Conservation (phyloP, 345 rosid species). For the Camelina hispida region DNA sequence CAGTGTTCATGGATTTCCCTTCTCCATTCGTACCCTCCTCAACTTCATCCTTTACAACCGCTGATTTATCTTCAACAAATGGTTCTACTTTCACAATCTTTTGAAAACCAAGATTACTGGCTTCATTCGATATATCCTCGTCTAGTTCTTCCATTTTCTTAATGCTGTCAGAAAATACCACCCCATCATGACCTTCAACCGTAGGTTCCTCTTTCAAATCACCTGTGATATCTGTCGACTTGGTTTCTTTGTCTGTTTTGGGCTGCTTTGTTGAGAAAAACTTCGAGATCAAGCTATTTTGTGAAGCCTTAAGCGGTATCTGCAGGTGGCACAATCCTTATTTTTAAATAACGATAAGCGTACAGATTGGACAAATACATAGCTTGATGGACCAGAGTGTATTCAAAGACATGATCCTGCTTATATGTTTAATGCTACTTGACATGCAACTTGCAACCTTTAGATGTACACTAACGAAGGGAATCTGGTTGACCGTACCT, state of each 20-base stretch:
- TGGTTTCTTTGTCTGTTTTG: constrained; percentile 51
- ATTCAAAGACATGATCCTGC: background rate
- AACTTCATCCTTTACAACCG: constrained; percentile 19
- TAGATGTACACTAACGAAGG: constrained; percentile 14
- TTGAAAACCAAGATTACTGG: constrained; percentile 6
- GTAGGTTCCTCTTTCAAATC: constrained; percentile 44
- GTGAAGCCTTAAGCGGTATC: constrained; percentile 60
- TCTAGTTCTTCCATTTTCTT: constrained; percentile 14
- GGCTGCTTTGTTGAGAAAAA: constrained; percentile 64
- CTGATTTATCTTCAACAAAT: constrained; percentile 9
- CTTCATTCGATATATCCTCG: constrained; percentile 20
- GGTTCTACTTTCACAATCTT: constrained; percentile 33
- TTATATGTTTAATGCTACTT: background rate
- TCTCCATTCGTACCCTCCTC: constrained; percentile 23
- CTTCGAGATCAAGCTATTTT: constrained; percentile 66
- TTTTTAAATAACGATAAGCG: background rate
- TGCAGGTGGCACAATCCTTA: constrained; percentile 42
- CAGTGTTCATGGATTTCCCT: background rate
- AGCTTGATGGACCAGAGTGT: background rate
- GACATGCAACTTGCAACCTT: constrained; percentile 4
- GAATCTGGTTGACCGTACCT: constrained; percentile 51
- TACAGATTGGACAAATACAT: background rate
- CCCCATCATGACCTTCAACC: constrained; percentile 27
- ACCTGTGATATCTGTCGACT: constrained; percentile 17
- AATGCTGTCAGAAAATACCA: constrained; percentile 9